Conservation (phyloP, 2,329 filamentous ascomycete genomes). For the Penicillium sp. region DNA sequence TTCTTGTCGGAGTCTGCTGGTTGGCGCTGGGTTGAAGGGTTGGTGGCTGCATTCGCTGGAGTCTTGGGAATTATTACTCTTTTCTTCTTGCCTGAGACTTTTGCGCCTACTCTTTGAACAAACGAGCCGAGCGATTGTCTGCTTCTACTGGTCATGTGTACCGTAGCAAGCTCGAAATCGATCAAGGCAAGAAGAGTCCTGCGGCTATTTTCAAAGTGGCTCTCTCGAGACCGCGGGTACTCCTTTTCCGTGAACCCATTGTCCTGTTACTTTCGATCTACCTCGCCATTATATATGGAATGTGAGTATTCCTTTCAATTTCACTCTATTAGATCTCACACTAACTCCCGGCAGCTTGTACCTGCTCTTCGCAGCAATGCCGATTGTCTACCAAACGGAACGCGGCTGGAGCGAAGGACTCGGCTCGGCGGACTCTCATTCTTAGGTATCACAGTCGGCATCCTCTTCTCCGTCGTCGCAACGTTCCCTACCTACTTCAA, state of each 20-base stretch:
- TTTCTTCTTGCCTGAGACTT: slow-evolving; percentile 54
- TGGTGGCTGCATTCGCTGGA: slow-evolving; percentile 61
- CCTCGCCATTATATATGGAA: slow-evolving; percentile 48
- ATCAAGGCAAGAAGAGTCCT: slow-evolving; percentile 40
- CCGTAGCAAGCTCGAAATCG: slow-evolving; percentile 11
- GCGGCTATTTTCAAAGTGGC: slow-evolving; percentile 51
- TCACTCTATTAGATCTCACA: neutral
- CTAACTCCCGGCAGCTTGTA: slow-evolving; percentile 39
- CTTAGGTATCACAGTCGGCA: slow-evolving; percentile 67
- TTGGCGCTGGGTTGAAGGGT: slow-evolving; percentile 64
- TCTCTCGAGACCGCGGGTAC: slow-evolving; percentile 64
- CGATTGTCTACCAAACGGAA: slow-evolving; percentile 63
- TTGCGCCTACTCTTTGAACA: slow-evolving; percentile 56
- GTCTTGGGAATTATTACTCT: slow-evolving; percentile 54
- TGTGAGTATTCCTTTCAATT: slow-evolving; percentile 26
- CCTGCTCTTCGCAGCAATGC: slow-evolving; percentile 60
- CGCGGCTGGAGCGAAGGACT: slow-evolving; percentile 61
- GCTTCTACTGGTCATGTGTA: slow-evolving; percentile 47
- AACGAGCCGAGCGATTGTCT: slow-evolving; percentile 53
- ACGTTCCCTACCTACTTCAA: slow-evolving; percentile 56
- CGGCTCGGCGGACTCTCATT: slow-evolving; percentile 65
- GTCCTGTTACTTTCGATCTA: slow-evolving; percentile 65
- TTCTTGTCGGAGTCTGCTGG: slow-evolving; percentile 61
- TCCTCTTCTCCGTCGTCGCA: slow-evolving; percentile 59
- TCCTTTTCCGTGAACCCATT: slow-evolving; percentile 70